phyloP scores from a whole-genome alignment of 768 basidiomycete genomes.

The Agaricus sinodeliciosus region DNA sequence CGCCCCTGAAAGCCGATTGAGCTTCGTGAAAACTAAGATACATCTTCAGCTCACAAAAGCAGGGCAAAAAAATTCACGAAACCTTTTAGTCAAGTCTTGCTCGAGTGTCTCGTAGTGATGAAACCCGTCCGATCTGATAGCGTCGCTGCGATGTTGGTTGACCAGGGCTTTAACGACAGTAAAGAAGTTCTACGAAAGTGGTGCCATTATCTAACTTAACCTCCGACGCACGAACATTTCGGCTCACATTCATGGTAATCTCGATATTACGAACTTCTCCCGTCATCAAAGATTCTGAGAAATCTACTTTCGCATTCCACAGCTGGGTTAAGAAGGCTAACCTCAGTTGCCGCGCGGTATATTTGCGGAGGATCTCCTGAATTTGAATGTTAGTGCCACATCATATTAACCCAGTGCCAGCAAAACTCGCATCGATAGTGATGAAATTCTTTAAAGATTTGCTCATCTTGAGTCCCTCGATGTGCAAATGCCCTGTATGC shows the following conservation, averaged over 20 bases:
- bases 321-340: conserved; percentile 85
- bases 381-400: conserved; percentile 8
- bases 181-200: conserved; percentile 80
- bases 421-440: conserved; percentile 73
- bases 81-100: conserved; percentile 62
- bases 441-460: conserved; percentile 99
- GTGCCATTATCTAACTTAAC: conserved; percentile 6
- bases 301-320: conserved; percentile 93
- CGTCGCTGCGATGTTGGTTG: conserved; percentile 42
- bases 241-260: conserved; percentile 72
- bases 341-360: conserved; percentile 83
- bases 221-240: background rate
- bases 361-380: conserved; percentile 81
- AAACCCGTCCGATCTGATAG: conserved; percentile 45
- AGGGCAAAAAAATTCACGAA: conserved; percentile 12
- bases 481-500: conserved; percentile 97
- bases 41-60: conserved; percentile 7
- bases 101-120: conserved; percentile 67
- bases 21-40: conserved; percentile 59
- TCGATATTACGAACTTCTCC: conserved; percentile 87
- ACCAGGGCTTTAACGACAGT: conserved; percentile 77
- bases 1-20: conserved; percentile 73
- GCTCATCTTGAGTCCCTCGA: conserved; percentile 98
- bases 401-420: background rate
- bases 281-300: conserved; percentile 85